A percentile compares a stretch with the other conserved stretches of the same genome.
These are phyloP conservation scores for Sungouiozyma intestinalis DNA, from an alignment of 805 yeast species.

Conservation along the genomic window DNA sequence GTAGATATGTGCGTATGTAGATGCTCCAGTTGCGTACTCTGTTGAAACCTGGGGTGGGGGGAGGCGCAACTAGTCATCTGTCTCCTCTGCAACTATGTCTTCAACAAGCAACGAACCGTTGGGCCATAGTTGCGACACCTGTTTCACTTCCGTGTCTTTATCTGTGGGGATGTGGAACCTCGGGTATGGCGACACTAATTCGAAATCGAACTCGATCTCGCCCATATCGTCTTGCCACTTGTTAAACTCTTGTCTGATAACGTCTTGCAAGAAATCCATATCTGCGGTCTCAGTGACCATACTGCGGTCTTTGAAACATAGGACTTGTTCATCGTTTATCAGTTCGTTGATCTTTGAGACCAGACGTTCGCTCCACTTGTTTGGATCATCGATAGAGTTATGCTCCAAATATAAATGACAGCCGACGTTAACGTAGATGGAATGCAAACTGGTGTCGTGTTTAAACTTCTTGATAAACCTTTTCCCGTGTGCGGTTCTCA, in stretches of 20 bases:
- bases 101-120: constrained; percentile 56
- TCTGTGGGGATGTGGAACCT: constrained; percentile 37
- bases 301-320: constrained; percentile 16
- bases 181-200: constrained; percentile 53
- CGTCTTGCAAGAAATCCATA: constrained; percentile 4
- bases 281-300: constrained; percentile 6
- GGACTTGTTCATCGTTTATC: constrained; percentile 6
- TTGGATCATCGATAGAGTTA: constrained; percentile 54
- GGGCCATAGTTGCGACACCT: constrained; percentile 50
- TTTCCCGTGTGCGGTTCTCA: constrained; percentile 25
- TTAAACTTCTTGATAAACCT: constrained; percentile 20
- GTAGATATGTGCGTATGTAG: too few relatives aligned
- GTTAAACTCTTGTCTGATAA: constrained; percentile 10
- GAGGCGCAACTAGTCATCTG: neutral
- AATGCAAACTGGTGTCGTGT: constrained; percentile 12
- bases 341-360: neutral
- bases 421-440: constrained; percentile 19
- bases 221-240: constrained; percentile 5
- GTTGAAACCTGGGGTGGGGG: neutral
- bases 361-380: constrained; percentile 42
- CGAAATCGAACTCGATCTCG: constrained; percentile 37
- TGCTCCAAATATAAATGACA: constrained; percentile 16
- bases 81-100: constrained; percentile 21
- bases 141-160: constrained; percentile 26
- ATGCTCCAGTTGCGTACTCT: neutral